These are phyloP conservation scores for Bigelowiella natans DNA, from an alignment of 78 protist species.

Conservation along the genomic window DNA sequence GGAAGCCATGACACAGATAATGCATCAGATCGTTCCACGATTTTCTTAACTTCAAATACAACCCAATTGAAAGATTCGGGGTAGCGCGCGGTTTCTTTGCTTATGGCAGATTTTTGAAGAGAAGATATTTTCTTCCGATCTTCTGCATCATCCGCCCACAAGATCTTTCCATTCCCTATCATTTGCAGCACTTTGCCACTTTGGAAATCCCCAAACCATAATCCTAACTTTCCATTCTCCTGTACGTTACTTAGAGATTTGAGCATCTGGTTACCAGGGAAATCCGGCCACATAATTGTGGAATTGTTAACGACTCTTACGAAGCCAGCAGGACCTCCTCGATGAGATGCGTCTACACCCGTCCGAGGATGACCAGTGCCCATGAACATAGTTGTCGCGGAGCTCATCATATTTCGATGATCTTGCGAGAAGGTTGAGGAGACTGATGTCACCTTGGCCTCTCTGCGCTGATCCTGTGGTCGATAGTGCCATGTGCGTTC, in stretches of 20 bases:
- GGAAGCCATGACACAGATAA: too few relatives aligned
- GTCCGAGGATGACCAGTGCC: background rate
- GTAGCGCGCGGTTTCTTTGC: background rate
- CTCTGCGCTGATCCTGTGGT: too few relatives aligned
- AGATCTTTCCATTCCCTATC: background rate
- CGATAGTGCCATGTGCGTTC: background rate
- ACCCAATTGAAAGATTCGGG: background rate
- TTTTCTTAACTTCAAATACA: background rate
- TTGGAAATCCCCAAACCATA: background rate
- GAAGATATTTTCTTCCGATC: background rate
- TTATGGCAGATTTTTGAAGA: background rate
- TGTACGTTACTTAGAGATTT: too few relatives aligned
- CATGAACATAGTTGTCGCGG: background rate
- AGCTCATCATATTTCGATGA: too few relatives aligned
- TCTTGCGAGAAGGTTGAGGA: too few relatives aligned
- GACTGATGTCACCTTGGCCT: too few relatives aligned
- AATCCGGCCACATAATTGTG: background rate
- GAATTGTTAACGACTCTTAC: background rate
- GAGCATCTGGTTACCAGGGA: too few relatives aligned
- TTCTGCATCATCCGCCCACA: background rate
- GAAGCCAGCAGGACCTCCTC: background rate
- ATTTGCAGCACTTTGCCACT: background rate
- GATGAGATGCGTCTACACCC: background rate
- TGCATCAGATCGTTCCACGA: too few relatives aligned
- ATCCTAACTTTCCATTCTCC: background rate